phyloP scores from a whole-genome alignment of 345 rosid species.

The Brassica rapa region DNA sequence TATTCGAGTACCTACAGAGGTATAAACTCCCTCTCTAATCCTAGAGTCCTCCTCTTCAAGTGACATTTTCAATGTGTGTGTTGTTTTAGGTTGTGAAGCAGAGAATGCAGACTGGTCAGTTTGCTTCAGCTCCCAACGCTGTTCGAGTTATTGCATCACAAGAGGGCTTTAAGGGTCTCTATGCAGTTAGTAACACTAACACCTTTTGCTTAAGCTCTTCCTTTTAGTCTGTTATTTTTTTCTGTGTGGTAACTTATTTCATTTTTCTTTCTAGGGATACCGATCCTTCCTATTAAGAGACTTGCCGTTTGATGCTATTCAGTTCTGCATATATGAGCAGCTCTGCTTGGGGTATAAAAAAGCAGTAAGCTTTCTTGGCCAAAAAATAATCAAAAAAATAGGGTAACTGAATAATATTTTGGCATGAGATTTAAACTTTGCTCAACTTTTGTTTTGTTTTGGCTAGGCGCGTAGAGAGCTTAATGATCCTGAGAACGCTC shows the following conservation, averaged over 20 bases:
- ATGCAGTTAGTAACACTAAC: conserved; percentile 62
- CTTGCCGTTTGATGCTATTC: conserved; percentile 95
- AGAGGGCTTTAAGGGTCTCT: conserved; percentile 87
- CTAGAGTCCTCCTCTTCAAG: too few species aligned
- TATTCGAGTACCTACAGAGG: conserved; percentile 97
- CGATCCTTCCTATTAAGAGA: conserved; percentile 85
- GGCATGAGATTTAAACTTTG: conserved; percentile 4
- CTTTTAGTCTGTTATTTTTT: neutral
- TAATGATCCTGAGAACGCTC: conserved; percentile 90
- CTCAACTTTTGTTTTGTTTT: neutral
- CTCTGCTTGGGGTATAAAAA: conserved; percentile 80
- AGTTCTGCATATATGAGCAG: conserved; percentile 96
- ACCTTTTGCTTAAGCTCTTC: conserved; percentile 2
- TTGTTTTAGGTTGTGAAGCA: conserved; percentile 81
- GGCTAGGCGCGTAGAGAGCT: conserved; percentile 77
- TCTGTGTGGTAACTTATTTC: conserved; percentile 15
- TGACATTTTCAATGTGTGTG: conserved; percentile 2
- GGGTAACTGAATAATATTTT: neutral
- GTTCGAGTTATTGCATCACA: conserved; percentile 70
- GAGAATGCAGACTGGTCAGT: conserved; percentile 95
- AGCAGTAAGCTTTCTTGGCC: conserved; percentile 55
- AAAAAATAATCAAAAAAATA: conserved; percentile 3
- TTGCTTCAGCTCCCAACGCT: conserved; percentile 79
- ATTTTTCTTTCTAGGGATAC: conserved; percentile 62
- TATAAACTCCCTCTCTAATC: conserved; percentile 10